phyloP scores from a whole-genome alignment of 2,329 filamentous ascomycete species.

The Diplocarpon mali region DNA sequence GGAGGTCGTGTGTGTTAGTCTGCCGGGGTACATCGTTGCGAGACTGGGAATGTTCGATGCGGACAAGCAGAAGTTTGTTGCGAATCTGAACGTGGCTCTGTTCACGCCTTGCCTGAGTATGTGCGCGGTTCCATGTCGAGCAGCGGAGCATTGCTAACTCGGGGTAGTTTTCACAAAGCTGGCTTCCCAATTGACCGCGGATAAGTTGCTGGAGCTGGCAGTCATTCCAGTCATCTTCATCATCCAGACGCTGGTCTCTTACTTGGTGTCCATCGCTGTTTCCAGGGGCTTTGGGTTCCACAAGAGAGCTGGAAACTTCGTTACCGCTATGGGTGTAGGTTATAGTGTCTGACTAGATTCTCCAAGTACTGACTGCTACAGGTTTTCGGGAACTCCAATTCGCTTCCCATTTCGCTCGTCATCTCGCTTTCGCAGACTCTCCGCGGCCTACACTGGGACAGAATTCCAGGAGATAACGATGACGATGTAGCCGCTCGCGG shows the following conservation, averaged over 20 bases:
- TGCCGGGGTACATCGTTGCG: constrained; percentile 90
- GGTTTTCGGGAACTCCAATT: constrained; percentile 97
- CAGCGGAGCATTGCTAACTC: constrained; percentile 7
- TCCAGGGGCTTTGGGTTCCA: constrained; percentile 69
- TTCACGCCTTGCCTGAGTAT: constrained; percentile 94
- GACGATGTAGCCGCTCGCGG: constrained; percentile 88
- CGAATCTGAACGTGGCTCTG: constrained; percentile 89
- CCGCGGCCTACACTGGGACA: constrained; percentile 86
- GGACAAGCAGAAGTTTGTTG: constrained; percentile 91
- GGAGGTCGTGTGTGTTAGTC: constrained; percentile 87
- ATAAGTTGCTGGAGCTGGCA: constrained; percentile 79
- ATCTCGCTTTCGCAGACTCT: constrained; percentile 89
- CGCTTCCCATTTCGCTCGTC: constrained; percentile 89
- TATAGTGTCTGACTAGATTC: neutral
- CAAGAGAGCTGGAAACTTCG: constrained; percentile 82
- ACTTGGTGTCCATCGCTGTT: constrained; percentile 59
- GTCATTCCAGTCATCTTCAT: constrained; percentile 94
- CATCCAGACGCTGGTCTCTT: constrained; percentile 80
- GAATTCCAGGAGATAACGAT: constrained; percentile 83
- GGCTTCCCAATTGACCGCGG: constrained; percentile 82
- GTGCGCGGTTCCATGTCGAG: constrained; percentile 25
- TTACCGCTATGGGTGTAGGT: constrained; percentile 81
- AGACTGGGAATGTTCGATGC: constrained; percentile 86
- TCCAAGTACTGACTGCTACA: constrained; percentile 24
- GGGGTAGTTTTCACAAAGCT: constrained; percentile 84